Conservation (phyloP, 768 basidiomycete species). For the Lactarius quietus region DNA sequence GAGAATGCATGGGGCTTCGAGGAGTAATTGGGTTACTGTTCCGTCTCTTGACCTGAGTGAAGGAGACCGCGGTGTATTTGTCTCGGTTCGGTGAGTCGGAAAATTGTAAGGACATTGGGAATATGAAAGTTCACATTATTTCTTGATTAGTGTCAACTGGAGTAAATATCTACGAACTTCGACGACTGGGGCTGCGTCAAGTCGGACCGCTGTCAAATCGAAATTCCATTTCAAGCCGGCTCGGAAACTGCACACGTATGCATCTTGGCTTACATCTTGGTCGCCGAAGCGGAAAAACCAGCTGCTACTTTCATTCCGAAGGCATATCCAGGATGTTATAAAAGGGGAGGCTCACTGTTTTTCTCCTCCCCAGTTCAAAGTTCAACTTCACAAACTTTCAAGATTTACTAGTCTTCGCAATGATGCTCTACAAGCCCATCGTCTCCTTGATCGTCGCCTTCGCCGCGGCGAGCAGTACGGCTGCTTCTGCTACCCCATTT, state of each 20-base stretch:
- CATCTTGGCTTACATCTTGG: background rate
- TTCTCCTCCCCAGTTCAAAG: constrained; percentile 5
- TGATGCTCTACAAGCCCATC: constrained; percentile 10
- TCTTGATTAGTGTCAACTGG: background rate
- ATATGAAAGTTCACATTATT: background rate
- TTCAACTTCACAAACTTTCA: constrained; percentile 5
- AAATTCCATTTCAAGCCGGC: constrained; percentile 4
- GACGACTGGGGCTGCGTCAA: background rate
- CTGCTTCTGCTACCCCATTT: constrained; percentile 4
- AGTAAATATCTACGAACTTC: background rate
- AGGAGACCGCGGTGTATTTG: background rate
- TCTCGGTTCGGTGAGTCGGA: background rate
- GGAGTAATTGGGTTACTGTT: no score
- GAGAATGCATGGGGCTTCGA: no score
- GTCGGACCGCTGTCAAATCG: background rate
- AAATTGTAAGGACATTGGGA: background rate
- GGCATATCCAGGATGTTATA: constrained; percentile 6
- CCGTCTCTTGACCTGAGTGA: background rate
- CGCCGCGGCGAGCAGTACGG: background rate
- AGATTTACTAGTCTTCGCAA: background rate
- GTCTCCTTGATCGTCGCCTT: constrained; percentile 4
- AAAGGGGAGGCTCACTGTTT: background rate
- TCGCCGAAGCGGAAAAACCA: background rate
- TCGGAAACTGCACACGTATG: background rate
- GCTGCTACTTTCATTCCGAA: background rate